Percentiles rank a stretch among this genome's conserved stretches.
Conservation (phyloP, 2,329 filamentous ascomycete species). For the Paraphoma chrysanthemicola region DNA sequence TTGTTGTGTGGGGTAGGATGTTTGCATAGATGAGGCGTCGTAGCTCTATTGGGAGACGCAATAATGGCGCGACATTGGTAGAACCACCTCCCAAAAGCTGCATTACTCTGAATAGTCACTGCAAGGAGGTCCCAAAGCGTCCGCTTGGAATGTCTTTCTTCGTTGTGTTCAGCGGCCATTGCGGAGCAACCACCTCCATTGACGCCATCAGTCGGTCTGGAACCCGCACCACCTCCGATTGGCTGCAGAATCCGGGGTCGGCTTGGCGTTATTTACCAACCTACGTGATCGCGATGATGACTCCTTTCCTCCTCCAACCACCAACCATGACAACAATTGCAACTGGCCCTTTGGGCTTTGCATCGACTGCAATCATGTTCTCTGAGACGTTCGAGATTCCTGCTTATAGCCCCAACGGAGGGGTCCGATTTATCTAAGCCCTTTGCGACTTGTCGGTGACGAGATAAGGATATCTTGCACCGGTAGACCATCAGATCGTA, state of each 20-base stretch:
- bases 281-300: conserved; percentile 16
- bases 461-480: conserved; percentile 34
- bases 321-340: conserved; percentile 36
- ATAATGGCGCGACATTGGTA: conserved; percentile 31
- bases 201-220: background rate
- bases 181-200: background rate
- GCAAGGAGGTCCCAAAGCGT: background rate
- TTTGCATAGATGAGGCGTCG: conserved; percentile 52
- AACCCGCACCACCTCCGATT: conserved; percentile 17
- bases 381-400: conserved; percentile 35
- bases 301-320: conserved; percentile 34
- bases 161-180: background rate
- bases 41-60: conserved; percentile 53
- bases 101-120: background rate
- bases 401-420: conserved; percentile 61
- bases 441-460: conserved; percentile 32
- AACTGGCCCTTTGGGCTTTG: conserved; percentile 35
- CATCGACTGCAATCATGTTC: conserved; percentile 18
- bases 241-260: conserved; percentile 21
- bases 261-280: conserved; percentile 25
- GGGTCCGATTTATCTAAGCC: conserved; percentile 57
- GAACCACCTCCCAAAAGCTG: background rate
- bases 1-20: conserved; percentile 52
- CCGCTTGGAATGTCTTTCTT: background rate
- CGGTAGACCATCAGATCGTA: conserved; percentile 23